These are phyloP conservation scores for Capsicum rhomboideum DNA, from an alignment of 257 asterid species.

Conservation along the genomic window DNA sequence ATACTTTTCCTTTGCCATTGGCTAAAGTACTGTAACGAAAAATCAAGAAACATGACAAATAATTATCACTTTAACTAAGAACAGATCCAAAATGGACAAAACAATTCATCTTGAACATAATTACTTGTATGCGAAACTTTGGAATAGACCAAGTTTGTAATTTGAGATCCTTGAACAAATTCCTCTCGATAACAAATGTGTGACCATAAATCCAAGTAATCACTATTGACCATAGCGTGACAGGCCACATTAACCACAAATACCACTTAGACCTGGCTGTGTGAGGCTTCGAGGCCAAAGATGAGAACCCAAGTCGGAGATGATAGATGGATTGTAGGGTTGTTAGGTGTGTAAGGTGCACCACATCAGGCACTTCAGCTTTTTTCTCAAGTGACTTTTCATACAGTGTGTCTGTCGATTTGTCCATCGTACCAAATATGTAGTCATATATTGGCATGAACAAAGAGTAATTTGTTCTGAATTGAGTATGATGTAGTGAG, in stretches of 20 bases:
- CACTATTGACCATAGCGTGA: neutral
- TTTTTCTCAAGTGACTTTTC: slow-evolving; percentile 42
- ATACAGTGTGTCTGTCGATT: slow-evolving; percentile 41
- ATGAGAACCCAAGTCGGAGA: neutral
- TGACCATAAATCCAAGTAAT: neutral
- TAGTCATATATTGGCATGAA: slow-evolving; percentile 94
- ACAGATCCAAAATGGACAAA: neutral
- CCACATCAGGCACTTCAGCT: slow-evolving; percentile 63
- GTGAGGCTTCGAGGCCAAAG: neutral
- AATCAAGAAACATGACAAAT: neutral
- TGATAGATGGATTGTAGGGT: slow-evolving; percentile 72
- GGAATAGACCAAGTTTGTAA: neutral
- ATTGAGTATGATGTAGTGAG: slow-evolving; percentile 89
- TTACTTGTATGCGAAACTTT: neutral
- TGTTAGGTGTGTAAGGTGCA: slow-evolving; percentile 75
- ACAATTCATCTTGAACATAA: neutral
- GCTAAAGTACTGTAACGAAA: neutral
- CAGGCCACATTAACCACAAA: neutral
- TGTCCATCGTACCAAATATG: slow-evolving; percentile 69
- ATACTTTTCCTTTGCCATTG: slow-evolving; percentile 57
- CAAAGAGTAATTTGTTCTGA: slow-evolving; percentile 75
- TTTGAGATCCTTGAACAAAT: neutral
- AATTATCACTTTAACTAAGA: too few species aligned
- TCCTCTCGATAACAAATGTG: neutral
- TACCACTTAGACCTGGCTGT: neutral